Evolutionary conservation across 2,329 filamentous ascomycete species (phyloP).

Genomic region (Keithomyces neogunnii): DNA sequence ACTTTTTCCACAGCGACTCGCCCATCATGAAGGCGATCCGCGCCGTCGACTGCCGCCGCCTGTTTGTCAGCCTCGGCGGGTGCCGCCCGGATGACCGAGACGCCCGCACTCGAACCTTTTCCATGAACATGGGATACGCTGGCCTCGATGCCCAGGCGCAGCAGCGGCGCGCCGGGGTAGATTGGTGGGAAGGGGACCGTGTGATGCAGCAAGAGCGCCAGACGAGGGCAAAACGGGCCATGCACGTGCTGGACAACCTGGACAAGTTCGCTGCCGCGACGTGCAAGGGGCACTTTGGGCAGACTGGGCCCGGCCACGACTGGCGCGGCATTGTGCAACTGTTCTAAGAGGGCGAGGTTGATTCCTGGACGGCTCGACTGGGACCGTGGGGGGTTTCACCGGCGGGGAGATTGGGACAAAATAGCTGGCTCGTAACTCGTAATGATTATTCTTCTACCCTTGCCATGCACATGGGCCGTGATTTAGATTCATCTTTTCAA

Average conservation of each 20-base stretch:
- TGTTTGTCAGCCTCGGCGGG: slow-evolving; percentile 26
- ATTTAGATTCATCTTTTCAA: too few relatives aligned
- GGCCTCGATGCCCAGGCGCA: background rate
- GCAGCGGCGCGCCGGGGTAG: background rate
- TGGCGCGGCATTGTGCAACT: background rate
- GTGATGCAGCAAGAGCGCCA: slow-evolving; percentile 8
- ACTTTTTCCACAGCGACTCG: slow-evolving; percentile 24
- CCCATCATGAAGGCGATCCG: slow-evolving; percentile 22
- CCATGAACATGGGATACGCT: slow-evolving; percentile 10
- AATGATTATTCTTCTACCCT: too few relatives aligned
- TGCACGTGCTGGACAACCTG: slow-evolving; percentile 3
- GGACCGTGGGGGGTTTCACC: background rate
- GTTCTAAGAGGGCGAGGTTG: background rate
- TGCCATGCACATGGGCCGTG: too few relatives aligned
- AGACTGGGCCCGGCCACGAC: background rate
- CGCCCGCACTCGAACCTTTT: slow-evolving; percentile 5
- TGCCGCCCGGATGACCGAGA: slow-evolving; percentile 2
- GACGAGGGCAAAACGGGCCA: background rate
- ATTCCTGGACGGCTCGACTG: background rate
- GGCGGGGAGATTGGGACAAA: too few relatives aligned
- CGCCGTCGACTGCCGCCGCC: slow-evolving; percentile 24
- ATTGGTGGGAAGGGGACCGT: slow-evolving; percentile 13
- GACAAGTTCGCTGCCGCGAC: slow-evolving; percentile 3
- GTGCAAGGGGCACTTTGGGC: slow-evolving; percentile 3
- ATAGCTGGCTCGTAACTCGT: too few relatives aligned